Conservation (phyloP, 1,284 basidiomycete species). For the Trichosporon coremiiforme region DNA sequence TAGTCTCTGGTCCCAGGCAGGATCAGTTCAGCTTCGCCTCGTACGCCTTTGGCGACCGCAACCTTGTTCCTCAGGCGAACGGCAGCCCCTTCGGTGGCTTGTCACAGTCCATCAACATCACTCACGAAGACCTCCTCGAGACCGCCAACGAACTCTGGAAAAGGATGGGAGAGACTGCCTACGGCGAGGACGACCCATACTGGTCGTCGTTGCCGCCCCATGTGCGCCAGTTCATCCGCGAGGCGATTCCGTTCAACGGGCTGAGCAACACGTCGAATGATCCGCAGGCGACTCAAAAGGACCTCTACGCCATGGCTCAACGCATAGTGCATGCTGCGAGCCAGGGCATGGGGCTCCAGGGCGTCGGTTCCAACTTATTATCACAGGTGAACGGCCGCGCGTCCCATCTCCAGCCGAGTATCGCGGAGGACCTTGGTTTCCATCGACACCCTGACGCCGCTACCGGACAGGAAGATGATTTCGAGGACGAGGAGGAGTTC, state of each 20-base stretch:
- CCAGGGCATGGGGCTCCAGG: constrained; percentile 59
- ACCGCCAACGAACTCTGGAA: constrained; percentile 57
- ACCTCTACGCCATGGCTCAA: constrained; percentile 69
- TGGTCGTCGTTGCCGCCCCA: constrained; percentile 64
- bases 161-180: constrained; percentile 56
- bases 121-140: constrained; percentile 56
- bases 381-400: constrained; percentile 41
- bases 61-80: constrained; percentile 31
- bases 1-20: constrained; percentile 1
- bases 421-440: constrained; percentile 60
- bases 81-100: constrained; percentile 41
- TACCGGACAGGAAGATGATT: constrained; percentile 52
- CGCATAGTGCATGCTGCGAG: constrained; percentile 63
- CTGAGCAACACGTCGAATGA: constrained; percentile 40
- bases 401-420: constrained; percentile 40
- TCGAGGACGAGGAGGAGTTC: constrained; percentile 56
- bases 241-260: constrained; percentile 60
- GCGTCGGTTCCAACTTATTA: constrained; percentile 49
- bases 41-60: constrained; percentile 32
- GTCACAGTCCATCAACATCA: constrained; percentile 48
- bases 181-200: constrained; percentile 62
- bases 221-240: constrained; percentile 62
- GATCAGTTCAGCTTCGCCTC: constrained; percentile 33
- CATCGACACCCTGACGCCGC: constrained; percentile 58
- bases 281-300: constrained; percentile 46